Evolutionary conservation across 2,329 filamentous ascomycete species (phyloP), one percentile per base, ranked within the genome.

Genomic region (Huntiella savannae): DNA sequence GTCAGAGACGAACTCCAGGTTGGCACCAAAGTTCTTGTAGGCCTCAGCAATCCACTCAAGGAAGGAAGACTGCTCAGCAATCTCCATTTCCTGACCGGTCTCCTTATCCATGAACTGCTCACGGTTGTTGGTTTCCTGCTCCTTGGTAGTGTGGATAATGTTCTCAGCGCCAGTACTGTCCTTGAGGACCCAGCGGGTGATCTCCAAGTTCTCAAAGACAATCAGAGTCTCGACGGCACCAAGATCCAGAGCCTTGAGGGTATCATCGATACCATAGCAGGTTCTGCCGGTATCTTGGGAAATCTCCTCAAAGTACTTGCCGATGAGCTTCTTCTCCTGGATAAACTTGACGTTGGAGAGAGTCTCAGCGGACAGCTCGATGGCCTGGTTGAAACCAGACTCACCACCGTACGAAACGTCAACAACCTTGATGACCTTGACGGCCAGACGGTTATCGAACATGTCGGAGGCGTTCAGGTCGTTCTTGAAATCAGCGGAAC

Each of bases 261-360:
- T 98, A 61, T 98, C 92, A 1, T 96, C 91, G 52, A 98, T 80
- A 71, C 91, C 86, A 63, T 98, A 98, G 71, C 91, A 98, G 55
- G 98, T 79, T 60, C 86, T 91, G 55, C 91, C 91, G 45, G 82
- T 94, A 60, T 98, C 91, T 65, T 94, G 86, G 62, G 85, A 94
- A 59, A 98, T 96, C 66, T 98, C 88, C 62, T 98, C 87, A 58
- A 98, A 98, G 71, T 98, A 98, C 61, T 83, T 86, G 62, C 88
- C 88, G 59, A 98, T 98, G 52, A 98, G 77, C 70, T 95, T 98
- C 81, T 98, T 98, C 74, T 98, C 91, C 66, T 98, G 91, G 62
- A 98, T 95, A 63, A 98, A 98, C 68, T 98, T 98, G 74, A 98
- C 91, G 61, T 96, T 98, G 65, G 87, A 83, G 41, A 98, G 75